Conservation (phyloP, 192 early-diverging fungal genomes). For the Rhizophagus sp. region DNA sequence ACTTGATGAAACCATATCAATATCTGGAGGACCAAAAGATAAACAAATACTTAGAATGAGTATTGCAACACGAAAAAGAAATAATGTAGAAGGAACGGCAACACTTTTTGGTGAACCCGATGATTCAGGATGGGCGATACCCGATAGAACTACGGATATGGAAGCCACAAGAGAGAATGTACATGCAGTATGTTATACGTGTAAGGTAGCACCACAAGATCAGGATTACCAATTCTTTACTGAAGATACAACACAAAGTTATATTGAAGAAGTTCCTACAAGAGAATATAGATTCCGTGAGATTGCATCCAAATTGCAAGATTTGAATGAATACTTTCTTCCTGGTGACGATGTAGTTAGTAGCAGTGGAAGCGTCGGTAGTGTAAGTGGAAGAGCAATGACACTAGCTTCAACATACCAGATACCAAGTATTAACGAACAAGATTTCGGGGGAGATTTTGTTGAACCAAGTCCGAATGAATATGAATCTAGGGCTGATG, state of each 20-base stretch:
- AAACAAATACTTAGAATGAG: conserved; percentile 30
- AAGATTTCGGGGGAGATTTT: conserved; percentile 15
- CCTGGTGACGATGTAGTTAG: conserved; percentile 13
- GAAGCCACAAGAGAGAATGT: conserved; percentile 46
- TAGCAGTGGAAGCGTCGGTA: not conserved
- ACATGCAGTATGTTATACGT: conserved; percentile 39
- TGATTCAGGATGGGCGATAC: conserved; percentile 38
- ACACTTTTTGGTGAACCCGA: conserved; percentile 17
- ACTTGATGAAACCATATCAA: conserved; percentile 63
- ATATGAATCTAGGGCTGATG: conserved; percentile 2
- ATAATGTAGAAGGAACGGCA: conserved; percentile 25
- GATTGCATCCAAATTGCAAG: conserved; percentile 15
- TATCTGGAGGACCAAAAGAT: conserved; percentile 28
- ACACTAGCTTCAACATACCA: conserved; percentile 1
- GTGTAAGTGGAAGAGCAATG: conserved; percentile 6
- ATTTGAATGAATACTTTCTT: conserved; percentile 27
- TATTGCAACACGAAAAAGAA: conserved; percentile 4
- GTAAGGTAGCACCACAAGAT: conserved; percentile 3
- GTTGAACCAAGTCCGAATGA: not conserved
- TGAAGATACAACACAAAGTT: not conserved
- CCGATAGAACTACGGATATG: conserved; percentile 29
- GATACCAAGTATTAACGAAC: conserved; percentile 17
- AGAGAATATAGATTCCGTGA: conserved; percentile 8
- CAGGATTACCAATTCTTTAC: conserved; percentile 9
- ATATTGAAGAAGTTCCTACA: not conserved